Evolutionary conservation across 1,284 basidiomycete genomes (phyloP).

Genomic region (Pseudozyma sp.): DNA sequence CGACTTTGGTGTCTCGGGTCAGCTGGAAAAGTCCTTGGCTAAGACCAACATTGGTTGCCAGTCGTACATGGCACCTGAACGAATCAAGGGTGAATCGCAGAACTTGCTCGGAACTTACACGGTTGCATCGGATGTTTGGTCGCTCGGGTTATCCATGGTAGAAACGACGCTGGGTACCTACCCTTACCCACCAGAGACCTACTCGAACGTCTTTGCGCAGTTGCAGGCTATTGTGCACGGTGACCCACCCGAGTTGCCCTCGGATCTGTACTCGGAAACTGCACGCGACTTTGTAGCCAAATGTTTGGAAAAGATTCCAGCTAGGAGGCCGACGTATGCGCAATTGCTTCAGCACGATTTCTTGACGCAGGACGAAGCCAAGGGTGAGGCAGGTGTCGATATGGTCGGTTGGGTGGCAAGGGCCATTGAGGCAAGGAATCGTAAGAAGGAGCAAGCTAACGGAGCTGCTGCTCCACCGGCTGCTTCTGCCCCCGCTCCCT

Average conservation of each 20-base stretch:
- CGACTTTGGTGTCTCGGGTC: conserved; percentile 97
- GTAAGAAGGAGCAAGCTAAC: conserved; percentile 32
- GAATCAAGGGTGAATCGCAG: conserved; percentile 92
- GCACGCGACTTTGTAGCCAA: conserved; percentile 67
- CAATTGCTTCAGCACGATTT: conserved; percentile 85
- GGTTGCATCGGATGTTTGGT: conserved; percentile 97
- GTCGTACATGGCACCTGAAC: conserved; percentile 97
- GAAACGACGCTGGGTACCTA: conserved; percentile 92
- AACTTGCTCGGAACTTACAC: conserved; percentile 90
- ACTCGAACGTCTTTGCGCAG: conserved; percentile 95
- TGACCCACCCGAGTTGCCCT: conserved; percentile 85
- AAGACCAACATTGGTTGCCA: conserved; percentile 99
- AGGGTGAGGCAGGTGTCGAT: conserved; percentile 64
- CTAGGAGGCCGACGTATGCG: conserved; percentile 83
- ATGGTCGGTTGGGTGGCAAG: conserved; percentile 67
- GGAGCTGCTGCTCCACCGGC: conserved; percentile 5
- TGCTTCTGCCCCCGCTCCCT: not conserved
- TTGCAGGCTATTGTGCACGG: conserved; percentile 95
- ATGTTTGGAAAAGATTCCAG: conserved; percentile 71
- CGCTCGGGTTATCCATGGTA: conserved; percentile 93
- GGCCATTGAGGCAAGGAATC: conserved; percentile 37
- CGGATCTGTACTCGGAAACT: conserved; percentile 61
- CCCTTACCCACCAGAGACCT: conserved; percentile 98
- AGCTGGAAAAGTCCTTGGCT: conserved; percentile 93
- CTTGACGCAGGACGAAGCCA: conserved; percentile 71